Evolutionary conservation across 306 rosid species (phyloP), one percentile per base, ranked within the genome.

Genomic region (Dryas drummondii): DNA sequence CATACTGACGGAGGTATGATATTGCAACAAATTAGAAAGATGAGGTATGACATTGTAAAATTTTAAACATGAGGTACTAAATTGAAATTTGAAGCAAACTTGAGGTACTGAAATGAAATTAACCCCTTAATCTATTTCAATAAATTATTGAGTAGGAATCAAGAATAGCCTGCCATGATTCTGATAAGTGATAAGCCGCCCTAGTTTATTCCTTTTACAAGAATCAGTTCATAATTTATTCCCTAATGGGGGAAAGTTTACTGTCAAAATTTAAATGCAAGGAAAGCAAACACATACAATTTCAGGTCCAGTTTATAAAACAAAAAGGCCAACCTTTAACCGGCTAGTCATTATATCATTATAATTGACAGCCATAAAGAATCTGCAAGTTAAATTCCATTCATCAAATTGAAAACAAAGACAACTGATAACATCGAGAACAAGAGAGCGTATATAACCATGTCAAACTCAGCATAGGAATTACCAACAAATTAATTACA

Each of bases 381-480:
- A 41, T 14, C 55, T 7, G 17, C 44, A 42, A 71, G 44, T 63
- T 64, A 32, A 56, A 58, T 76, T 50, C 65, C 64, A 41, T 16
- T 19, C 46, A 66, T 50, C 27, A 4, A n/a, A 52, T 10, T 62
- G 5, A 52, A 16, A 59, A 27, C 59, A 60, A 50, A 40, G 0
- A 17, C 11, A 45, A 27, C 27, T 12, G 77, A 78, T 74, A 55
- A 78, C 42, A 64, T 4, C 80, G 63, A 74, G 76, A 70, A 70
- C n/a, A 78, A 57, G 65, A 74, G 44, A 55, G 19, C 54, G 10
- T 37, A 17, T 56, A 63, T 17, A 63, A 40, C 75, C 22, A 42
- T n/a, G 10, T 22, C 45, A 37, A 16, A 10, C 40, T 40, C 62
- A 40, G 19, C 65, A 41, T 45, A 7, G 45, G 52, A 46, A 57